Percentiles rank a stretch among this genome's conserved stretches.
Conservation (phyloP, 2,329 filamentous ascomycete genomes). For the Cadophora sp. region DNA sequence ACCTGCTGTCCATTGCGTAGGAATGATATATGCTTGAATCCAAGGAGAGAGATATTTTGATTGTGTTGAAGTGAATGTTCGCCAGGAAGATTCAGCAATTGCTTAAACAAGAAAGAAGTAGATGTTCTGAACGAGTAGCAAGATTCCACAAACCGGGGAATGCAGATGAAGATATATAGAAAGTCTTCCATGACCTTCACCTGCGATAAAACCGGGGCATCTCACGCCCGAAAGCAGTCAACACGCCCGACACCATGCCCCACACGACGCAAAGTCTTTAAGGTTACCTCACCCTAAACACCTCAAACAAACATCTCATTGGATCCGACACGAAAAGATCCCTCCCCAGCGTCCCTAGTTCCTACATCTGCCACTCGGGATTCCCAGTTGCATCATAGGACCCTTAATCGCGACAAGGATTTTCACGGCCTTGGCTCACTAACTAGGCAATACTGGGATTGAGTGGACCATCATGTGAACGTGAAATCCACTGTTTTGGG, state of each 20-base stretch:
- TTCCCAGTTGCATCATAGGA: slow-evolving; percentile 2
- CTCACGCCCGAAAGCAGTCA: not conserved
- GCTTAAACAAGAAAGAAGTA: not conserved
- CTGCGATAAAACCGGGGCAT: not conserved
- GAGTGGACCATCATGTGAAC: not conserved
- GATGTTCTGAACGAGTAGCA: not conserved
- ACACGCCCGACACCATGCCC: slow-evolving; percentile 8
- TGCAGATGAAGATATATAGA: slow-evolving; percentile 13
- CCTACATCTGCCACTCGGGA: not conserved
- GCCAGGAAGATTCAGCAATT: slow-evolving; percentile 1
- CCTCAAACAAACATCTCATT: slow-evolving; percentile 2
- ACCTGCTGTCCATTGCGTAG: slow-evolving; percentile 11
- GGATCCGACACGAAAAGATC: not conserved
- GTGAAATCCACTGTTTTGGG: not conserved
- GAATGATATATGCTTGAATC: not conserved
- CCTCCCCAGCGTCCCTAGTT: not conserved
- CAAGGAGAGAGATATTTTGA: not conserved
- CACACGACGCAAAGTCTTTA: slow-evolving; percentile 6
- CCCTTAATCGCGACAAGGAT: not conserved
- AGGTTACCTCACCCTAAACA: slow-evolving; percentile 6
- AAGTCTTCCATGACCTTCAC: not conserved
- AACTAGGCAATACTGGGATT: not conserved
- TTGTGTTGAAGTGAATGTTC: not conserved
- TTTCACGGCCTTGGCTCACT: not conserved
- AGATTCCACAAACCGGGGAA: not conserved